Conservation (phyloP, 495 filamentous ascomycete genomes). For the Penicillium roqueforti region DNA sequence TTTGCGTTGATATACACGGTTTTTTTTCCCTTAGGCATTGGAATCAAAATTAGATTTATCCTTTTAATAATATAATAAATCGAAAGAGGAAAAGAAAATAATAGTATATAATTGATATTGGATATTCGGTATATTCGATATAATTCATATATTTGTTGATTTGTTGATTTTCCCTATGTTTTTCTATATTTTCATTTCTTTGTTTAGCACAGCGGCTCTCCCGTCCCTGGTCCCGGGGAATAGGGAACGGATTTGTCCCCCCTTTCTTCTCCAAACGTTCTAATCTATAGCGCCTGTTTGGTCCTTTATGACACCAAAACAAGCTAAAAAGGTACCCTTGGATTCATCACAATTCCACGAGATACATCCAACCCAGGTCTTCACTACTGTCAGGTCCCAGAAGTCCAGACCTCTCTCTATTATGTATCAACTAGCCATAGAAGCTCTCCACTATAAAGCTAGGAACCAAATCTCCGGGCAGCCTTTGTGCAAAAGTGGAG, state of each 20-base stretch:
- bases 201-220: constrained; percentile 35
- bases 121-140: too few species aligned
- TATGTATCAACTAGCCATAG: constrained; percentile 9
- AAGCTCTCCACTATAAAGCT: constrained; percentile 24
- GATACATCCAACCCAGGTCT: constrained; percentile 15
- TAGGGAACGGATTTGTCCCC: constrained; percentile 28
- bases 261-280: constrained; percentile 28
- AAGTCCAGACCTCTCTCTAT: background rate
- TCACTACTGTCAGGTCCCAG: background rate
- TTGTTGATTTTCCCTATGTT: too few species aligned
- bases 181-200: constrained; percentile 11
- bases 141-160: too few species aligned
- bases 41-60: constrained; percentile 1
- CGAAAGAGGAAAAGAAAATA: constrained; percentile 12
- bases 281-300: constrained; percentile 2
- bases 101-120: too few species aligned
- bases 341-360: constrained; percentile 22
- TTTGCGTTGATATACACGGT: constrained; percentile 34
- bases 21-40: constrained; percentile 17
- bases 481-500: constrained; percentile 23
- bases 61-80: constrained; percentile 8
- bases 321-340: constrained; percentile 5
- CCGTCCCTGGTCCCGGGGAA: constrained; percentile 33
- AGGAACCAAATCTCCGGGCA: constrained; percentile 28
- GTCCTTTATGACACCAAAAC: too few species aligned